A percentile compares a stretch with the other conserved stretches of the same genome.
Evolutionary conservation across 306 rosid genomes (phyloP).

Genomic region (Glycine latifolia): DNA sequence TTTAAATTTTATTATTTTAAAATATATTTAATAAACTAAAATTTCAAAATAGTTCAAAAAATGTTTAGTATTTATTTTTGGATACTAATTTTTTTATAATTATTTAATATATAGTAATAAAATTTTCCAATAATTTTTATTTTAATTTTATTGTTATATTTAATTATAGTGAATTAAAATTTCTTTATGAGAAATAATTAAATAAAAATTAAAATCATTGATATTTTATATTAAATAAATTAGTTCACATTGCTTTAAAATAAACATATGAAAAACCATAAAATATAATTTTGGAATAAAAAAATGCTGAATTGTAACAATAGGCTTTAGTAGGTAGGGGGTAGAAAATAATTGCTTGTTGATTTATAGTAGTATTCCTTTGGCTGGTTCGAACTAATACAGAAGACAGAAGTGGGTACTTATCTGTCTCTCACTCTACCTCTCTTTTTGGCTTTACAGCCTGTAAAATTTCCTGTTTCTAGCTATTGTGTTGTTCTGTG

Average conservation of each 20-base stretch:
- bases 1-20: too few relatives aligned
- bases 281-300: neutral
- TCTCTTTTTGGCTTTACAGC: constrained; percentile 3
- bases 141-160: too few relatives aligned
- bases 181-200: too few relatives aligned
- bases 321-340: neutral
- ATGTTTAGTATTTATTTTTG: too few relatives aligned
- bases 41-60: too few relatives aligned
- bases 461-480: neutral
- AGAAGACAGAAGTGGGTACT: neutral
- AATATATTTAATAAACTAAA: too few relatives aligned
- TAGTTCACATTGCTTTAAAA: neutral
- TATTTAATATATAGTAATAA: too few relatives aligned
- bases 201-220: too few relatives aligned
- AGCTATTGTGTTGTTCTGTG: neutral
- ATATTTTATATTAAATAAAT: too few relatives aligned
- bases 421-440: neutral
- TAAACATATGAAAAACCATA: neutral
- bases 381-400: neutral
- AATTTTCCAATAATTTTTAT: too few relatives aligned
- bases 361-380: neutral
- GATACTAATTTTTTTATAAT: too few relatives aligned
- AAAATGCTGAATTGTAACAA: neutral
- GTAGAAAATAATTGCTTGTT: neutral
- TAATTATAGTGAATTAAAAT: too few relatives aligned